Conservation (phyloP, 495 filamentous ascomycete genomes). For the Penicillium paradoxum region DNA sequence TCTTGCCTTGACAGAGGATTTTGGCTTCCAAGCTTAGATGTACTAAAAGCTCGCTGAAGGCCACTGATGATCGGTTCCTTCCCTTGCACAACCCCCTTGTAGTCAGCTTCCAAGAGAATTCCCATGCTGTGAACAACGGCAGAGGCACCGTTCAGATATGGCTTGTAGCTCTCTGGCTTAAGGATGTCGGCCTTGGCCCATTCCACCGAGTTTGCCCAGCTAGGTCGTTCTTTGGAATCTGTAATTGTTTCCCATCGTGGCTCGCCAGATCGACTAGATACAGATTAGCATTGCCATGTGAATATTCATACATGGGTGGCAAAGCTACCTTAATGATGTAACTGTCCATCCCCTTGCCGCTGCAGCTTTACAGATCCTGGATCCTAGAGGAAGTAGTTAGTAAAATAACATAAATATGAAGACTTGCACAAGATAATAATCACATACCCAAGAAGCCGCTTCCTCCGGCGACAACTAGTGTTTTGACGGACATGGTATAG, state of each 20-base stretch:
- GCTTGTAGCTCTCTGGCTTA: conserved; percentile 68
- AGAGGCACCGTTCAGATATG: conserved; percentile 65
- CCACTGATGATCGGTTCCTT: conserved; percentile 70
- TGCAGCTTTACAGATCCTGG: conserved; percentile 86
- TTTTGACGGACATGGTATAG: conserved; percentile 51
- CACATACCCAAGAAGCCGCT: conserved; percentile 80
- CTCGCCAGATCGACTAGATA: conserved; percentile 73
- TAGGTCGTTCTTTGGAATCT: conserved; percentile 64
- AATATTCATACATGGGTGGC: neutral
- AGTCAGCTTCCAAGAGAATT: conserved; percentile 96
- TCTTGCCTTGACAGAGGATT: conserved; percentile 59
- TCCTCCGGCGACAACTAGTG: conserved; percentile 84
- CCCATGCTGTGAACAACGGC: conserved; percentile 91
- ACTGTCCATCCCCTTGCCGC: conserved; percentile 80
- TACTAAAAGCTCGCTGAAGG: conserved; percentile 69
- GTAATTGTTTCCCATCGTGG: conserved; percentile 78
- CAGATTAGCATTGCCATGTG: conserved; percentile 1
- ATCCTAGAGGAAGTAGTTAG: conserved; percentile 45
- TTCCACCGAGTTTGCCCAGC: conserved; percentile 74
- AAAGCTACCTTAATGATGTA: conserved; percentile 71
- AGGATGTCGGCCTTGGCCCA: conserved; percentile 89
- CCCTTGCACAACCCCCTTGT: conserved; percentile 86
- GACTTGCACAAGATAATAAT: neutral
- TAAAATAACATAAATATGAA: neutral
- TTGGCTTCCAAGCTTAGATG: conserved; percentile 56